Evolutionary conservation across 176 grass and related monocot genomes (phyloP).

Genomic region (sorghum (Sorghum bicolor)): Sorghum_bicolor_NCBIv3 NC_012879.2:8146001-8146500

Average conservation of each 20-base stretch:
- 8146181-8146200: background rate
- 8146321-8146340: background rate
- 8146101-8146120: no score
- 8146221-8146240: background rate
- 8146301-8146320: slow-evolving; percentile 6
- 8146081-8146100: background rate
- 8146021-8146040: background rate
- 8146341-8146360: background rate
- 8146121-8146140: no score
- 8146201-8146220: background rate
- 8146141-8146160: background rate
- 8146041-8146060: background rate
- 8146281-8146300: background rate
- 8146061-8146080: background rate
- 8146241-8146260: background rate
- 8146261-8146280: background rate
- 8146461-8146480: background rate
- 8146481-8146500: background rate
- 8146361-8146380: background rate
- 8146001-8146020: no score
- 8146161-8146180: background rate
- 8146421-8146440: background rate
- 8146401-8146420: background rate
- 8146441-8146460: background rate
- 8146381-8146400: background rate